These are phyloP conservation scores for Podospora anserina DNA, from an alignment of 495 filamentous ascomycete species.

Conservation along the genomic window DNA sequence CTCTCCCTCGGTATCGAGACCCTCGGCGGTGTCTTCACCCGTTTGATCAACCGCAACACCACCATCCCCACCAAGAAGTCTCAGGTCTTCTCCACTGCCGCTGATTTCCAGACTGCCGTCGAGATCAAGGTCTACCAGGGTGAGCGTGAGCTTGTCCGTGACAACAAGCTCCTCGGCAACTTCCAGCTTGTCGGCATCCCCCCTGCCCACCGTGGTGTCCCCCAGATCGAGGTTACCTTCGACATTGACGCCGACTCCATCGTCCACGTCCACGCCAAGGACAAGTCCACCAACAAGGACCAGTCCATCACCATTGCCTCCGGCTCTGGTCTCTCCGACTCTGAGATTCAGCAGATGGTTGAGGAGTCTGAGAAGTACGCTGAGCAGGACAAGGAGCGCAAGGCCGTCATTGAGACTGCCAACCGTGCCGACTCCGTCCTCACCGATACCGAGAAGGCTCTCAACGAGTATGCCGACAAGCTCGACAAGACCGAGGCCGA, in stretches of 20 bases:
- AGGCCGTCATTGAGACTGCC: slow-evolving; percentile 86
- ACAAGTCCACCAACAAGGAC: slow-evolving; percentile 99
- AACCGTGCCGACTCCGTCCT: slow-evolving; percentile 95
- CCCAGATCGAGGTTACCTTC: slow-evolving; percentile 98
- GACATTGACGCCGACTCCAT: slow-evolving; percentile 99
- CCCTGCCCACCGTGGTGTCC: slow-evolving; percentile 94
- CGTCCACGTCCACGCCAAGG: slow-evolving; percentile 97
- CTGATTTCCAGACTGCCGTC: slow-evolving; percentile 98
- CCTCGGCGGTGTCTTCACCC: slow-evolving; percentile 98
- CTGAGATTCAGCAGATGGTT: slow-evolving; percentile 95
- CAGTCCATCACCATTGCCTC: slow-evolving; percentile 99
- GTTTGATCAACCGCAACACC: slow-evolving; percentile 99
- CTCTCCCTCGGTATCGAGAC: slow-evolving; percentile 99
- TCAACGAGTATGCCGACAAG: slow-evolving; percentile 92
- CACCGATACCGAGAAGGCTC: slow-evolving; percentile 97
- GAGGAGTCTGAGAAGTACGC: slow-evolving; percentile 95
- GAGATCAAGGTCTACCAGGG: slow-evolving; percentile 99
- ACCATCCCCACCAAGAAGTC: slow-evolving; percentile 99
- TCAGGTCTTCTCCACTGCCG: slow-evolving; percentile 96
- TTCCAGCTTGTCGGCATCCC: slow-evolving; percentile 99
- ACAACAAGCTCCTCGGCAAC: slow-evolving; percentile 99
- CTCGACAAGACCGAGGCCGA: slow-evolving; percentile 96
- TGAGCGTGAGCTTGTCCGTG: slow-evolving; percentile 97
- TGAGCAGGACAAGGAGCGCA: slow-evolving; percentile 94
- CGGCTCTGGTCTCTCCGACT: slow-evolving; percentile 92